These are phyloP conservation scores for Mycena sp. DNA, from an alignment of 1,284 basidiomycete species.

Conservation along the genomic window DNA sequence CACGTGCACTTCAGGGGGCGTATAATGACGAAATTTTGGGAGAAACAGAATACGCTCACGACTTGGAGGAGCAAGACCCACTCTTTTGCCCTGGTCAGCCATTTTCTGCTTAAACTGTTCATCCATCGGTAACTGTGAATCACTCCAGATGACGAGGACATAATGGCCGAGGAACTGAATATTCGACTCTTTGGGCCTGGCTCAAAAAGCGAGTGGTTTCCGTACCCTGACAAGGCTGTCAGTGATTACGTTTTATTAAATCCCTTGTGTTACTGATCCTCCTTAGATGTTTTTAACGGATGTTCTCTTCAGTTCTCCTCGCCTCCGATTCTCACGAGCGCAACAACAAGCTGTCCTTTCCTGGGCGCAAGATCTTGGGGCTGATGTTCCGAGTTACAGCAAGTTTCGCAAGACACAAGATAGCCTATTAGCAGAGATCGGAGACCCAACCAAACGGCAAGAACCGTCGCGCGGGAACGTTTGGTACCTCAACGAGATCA, in stretches of 20 bases:
- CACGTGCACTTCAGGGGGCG: too few species aligned
- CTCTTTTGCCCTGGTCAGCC: too few species aligned
- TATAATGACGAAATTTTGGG: too few species aligned
- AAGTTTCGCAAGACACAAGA: constrained; percentile 6
- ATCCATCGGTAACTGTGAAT: too few species aligned
- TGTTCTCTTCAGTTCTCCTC: constrained; percentile 23
- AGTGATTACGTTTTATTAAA: too few species aligned
- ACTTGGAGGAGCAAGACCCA: too few species aligned
- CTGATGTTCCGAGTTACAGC: constrained; percentile 5
- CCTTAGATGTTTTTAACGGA: constrained; percentile 11
- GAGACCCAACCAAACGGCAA: constrained; percentile 2
- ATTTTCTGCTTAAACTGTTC: too few species aligned
- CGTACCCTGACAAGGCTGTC: neutral
- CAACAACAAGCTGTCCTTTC: constrained; percentile 23
- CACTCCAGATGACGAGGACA: neutral
- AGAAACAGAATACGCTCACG: too few species aligned
- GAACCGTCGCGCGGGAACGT: neutral
- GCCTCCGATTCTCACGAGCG: constrained; percentile 23
- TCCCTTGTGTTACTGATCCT: neutral
- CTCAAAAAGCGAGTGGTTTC: neutral
- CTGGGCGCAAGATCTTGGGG: constrained; percentile 22
- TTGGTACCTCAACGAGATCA: neutral
- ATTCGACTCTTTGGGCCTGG: neutral
- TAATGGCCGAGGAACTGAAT: neutral
- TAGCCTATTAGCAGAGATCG: neutral